phyloP scores from a whole-genome alignment of 2,329 filamentous ascomycete genomes.

The Nothomitra cinnamomea region DNA sequence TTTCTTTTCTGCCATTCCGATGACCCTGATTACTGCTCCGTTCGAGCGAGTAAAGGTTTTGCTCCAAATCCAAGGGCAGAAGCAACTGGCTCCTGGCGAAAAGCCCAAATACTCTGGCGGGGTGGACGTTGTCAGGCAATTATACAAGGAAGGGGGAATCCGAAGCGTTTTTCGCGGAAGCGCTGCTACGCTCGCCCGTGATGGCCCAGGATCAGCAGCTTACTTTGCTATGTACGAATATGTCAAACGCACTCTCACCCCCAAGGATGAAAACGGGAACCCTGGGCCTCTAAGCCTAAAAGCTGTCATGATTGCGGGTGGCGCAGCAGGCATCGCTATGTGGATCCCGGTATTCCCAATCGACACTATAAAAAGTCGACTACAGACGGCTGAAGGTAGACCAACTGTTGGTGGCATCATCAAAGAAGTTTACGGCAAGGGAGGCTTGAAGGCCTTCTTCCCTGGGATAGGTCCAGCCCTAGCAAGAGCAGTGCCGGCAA shows the following conservation, averaged over 20 bases:
- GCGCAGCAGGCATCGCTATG: conserved; percentile 88
- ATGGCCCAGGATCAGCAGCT: conserved; percentile 80
- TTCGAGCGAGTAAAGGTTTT: conserved; percentile 99
- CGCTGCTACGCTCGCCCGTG: conserved; percentile 78
- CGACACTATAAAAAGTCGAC: conserved; percentile 84
- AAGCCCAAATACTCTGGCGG: conserved; percentile 84
- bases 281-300: conserved; percentile 64
- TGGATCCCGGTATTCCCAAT: conserved; percentile 98
- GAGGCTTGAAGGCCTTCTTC: conserved; percentile 87
- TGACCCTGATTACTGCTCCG: conserved; percentile 95
- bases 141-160: conserved; percentile 81
- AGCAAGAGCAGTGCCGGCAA: conserved; percentile 83
- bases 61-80: conserved; percentile 91
- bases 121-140: conserved; percentile 76
- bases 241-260: conserved; percentile 76
- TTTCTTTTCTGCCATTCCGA: conserved; percentile 94
- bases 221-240: conserved; percentile 98
- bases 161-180: conserved; percentile 85
- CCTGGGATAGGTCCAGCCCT: conserved; percentile 88
- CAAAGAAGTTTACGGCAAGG: conserved; percentile 61
- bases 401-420: conserved; percentile 69
- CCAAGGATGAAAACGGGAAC: conserved; percentile 58
- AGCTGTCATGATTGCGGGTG: conserved; percentile 75
- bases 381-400: conserved; percentile 81
- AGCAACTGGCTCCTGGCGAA: conserved; percentile 66